These are phyloP conservation scores for Bipolaris oryzae DNA, from an alignment of 2,329 filamentous ascomycete species.

Conservation along the genomic window DNA sequence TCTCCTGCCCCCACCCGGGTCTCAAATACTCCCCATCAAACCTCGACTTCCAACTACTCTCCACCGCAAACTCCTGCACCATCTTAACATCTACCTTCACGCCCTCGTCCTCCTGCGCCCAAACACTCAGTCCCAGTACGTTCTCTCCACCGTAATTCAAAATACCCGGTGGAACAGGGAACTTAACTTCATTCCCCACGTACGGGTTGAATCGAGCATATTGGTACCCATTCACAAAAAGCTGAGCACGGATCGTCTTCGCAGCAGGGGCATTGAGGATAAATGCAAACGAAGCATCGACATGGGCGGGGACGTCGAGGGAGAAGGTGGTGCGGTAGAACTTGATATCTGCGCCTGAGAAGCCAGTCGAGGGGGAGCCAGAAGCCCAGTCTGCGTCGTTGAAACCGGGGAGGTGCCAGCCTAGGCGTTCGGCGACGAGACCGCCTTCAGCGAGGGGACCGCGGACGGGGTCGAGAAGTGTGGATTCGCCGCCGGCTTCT, in stretches of 20 bases:
- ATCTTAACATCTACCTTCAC: constrained; percentile 58
- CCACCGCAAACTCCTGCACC: constrained; percentile 61
- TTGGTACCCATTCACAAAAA: constrained; percentile 71
- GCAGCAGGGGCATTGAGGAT: constrained; percentile 55
- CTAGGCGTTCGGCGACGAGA: constrained; percentile 63
- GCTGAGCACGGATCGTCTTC: constrained; percentile 57
- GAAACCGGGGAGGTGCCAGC: constrained; percentile 65
- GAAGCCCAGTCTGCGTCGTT: constrained; percentile 55
- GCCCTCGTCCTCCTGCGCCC: constrained; percentile 63
- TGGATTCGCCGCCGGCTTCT: constrained; percentile 58
- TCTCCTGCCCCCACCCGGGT: constrained; percentile 56
- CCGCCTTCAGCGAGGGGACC: constrained; percentile 65
- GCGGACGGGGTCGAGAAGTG: constrained; percentile 60
- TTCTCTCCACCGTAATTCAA: constrained; percentile 65
- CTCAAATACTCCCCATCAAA: constrained; percentile 58
- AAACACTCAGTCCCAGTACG: constrained; percentile 63
- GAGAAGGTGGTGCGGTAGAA: constrained; percentile 62
- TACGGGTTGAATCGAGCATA: constrained; percentile 66
- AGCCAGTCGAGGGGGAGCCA: constrained; percentile 47
- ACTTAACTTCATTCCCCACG: constrained; percentile 66
- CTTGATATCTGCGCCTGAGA: constrained; percentile 58
- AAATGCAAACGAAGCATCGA: constrained; percentile 65
- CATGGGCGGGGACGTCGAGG: constrained; percentile 57
- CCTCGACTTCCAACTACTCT: constrained; percentile 59
- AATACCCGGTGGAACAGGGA: constrained; percentile 65